Percentiles rank a stretch among this genome's conserved stretches.
Evolutionary conservation across 2,329 filamentous ascomycete genomes (phyloP).

Genomic region (Talaromyces sp.): DNA sequence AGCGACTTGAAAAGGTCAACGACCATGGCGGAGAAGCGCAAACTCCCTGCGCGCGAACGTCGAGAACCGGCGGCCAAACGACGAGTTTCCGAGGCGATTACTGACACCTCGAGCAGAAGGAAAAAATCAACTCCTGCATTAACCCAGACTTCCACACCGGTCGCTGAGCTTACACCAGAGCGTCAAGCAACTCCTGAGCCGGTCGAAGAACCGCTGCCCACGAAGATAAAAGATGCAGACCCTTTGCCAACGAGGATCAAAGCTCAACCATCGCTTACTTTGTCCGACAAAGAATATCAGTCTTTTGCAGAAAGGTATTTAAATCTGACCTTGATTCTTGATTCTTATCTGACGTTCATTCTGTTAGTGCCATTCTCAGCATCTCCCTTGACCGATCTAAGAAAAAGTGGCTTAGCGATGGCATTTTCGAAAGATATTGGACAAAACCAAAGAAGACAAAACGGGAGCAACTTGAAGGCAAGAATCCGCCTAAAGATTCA

Average conservation of each 20-base stretch:
- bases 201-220: conserved; percentile 46
- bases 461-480: conserved; percentile 44
- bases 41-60: conserved; percentile 41
- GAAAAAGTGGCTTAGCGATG: conserved; percentile 53
- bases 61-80: conserved; percentile 44
- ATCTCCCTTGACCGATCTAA: conserved; percentile 58
- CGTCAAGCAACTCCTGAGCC: conserved; percentile 27
- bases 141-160: conserved; percentile 28
- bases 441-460: conserved; percentile 56
- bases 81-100: conserved; percentile 39
- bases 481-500: conserved; percentile 50
- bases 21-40: conserved; percentile 43
- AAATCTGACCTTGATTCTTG: background rate
- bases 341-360: conserved; percentile 20
- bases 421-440: conserved; percentile 56
- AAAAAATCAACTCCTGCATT: conserved; percentile 26
- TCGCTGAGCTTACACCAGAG: conserved; percentile 27
- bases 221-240: conserved; percentile 51
- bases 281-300: conserved; percentile 56
- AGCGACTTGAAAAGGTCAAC: background rate
- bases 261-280: conserved; percentile 44
- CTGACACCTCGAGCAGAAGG: conserved; percentile 30
- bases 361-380: conserved; percentile 52
- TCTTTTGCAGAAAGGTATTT: conserved; percentile 54
- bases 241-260: conserved; percentile 52